phyloP scores from a whole-genome alignment of 2,329 filamentous ascomycete species.

The Scleromitrula shiraiana region DNA sequence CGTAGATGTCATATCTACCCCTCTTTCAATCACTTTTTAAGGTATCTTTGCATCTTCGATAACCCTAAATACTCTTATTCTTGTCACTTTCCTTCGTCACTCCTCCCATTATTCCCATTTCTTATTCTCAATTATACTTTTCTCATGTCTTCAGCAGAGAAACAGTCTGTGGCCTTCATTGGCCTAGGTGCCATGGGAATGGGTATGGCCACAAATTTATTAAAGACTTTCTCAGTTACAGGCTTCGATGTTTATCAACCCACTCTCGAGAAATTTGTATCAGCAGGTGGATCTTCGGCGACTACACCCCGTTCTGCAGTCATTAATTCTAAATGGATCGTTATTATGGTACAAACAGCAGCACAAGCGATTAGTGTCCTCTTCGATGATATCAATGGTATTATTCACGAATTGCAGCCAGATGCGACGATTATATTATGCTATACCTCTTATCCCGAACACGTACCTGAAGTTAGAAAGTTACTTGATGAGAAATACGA shows the following conservation, averaged over 20 bases:
- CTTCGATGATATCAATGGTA: conserved; percentile 50
- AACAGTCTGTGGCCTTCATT: conserved; percentile 15
- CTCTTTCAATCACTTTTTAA: too few species aligned
- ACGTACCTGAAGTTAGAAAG: conserved; percentile 51
- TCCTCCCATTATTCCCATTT: too few species aligned
- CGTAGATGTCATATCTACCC: too few species aligned
- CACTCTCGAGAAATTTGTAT: conserved; percentile 56
- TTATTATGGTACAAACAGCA: conserved; percentile 71
- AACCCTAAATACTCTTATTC: too few species aligned
- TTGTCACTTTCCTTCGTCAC: too few species aligned
- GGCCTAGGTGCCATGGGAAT: conserved; percentile 78
- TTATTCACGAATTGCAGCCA: conserved; percentile 40
- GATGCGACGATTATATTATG: conserved; percentile 55
- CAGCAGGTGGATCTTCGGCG: conserved; percentile 51
- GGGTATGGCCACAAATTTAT: conserved; percentile 69
- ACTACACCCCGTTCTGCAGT: conserved; percentile 55
- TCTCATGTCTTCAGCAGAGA: conserved; percentile 3
- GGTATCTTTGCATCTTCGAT: too few species aligned
- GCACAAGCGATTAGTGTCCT: conserved; percentile 60
- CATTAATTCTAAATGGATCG: conserved; percentile 48
- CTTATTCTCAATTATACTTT: too few species aligned
- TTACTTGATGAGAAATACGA: conserved; percentile 46
- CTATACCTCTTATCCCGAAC: conserved; percentile 62
- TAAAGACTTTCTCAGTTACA: conserved; percentile 57
- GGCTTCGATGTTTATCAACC: conserved; percentile 65